Base-by-base conservation (phyloP, 805 yeast species). In the Candida tammaniensis region DNA sequence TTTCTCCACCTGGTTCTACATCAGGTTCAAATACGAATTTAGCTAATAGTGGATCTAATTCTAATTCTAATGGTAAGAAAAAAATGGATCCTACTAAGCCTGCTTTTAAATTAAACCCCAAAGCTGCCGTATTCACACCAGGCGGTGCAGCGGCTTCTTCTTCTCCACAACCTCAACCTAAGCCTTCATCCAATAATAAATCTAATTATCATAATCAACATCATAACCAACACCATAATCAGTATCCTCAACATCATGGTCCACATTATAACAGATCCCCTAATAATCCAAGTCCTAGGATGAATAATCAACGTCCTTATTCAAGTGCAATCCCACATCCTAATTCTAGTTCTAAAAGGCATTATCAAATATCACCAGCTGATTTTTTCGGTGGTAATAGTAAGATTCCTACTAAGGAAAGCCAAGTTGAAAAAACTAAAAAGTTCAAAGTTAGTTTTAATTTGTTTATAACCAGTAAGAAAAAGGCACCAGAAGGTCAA, bases 21-120 rank as follows among this genome's bases (percentile, higher is more conserved):
- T 21, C 21, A n/a, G 22, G 24, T 20, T 17, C 38, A 20, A 31
- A 45, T n/a, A 31, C 38, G 24, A 31, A 38, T 16, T 21, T 37
- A 43, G 38, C 30, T 33, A 12, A 10, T 24, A 15, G 17, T 16
- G 17, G 17, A 18, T 16, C 16, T 13, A 7, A n/a, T n/a, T n/a
- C n/a, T n/a, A n/a, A n/a, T n/a, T n/a, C n/a, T n/a, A n/a, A 28
- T 9, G 33, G 15, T 67, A 72, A 53, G 30, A 74, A 70, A 53
- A 76, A 71, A 51, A 59, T 74, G 64, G 80, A 78, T 49, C 73
- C 78, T 51, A 68, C 49, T 15, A 78, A 76, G n/a, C 69, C 77
- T 3, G 75, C 78, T 14, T 81, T 81, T 60, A 82, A 78, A 58
- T 75, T 82, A 54, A 82, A 80, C 54, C 83, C 86, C 10, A 74